Percentiles rank a stretch among this genome's conserved stretches.
phyloP scores from a whole-genome alignment of 2,329 filamentous ascomycete species.

The Teratosphaeria viscida region DNA sequence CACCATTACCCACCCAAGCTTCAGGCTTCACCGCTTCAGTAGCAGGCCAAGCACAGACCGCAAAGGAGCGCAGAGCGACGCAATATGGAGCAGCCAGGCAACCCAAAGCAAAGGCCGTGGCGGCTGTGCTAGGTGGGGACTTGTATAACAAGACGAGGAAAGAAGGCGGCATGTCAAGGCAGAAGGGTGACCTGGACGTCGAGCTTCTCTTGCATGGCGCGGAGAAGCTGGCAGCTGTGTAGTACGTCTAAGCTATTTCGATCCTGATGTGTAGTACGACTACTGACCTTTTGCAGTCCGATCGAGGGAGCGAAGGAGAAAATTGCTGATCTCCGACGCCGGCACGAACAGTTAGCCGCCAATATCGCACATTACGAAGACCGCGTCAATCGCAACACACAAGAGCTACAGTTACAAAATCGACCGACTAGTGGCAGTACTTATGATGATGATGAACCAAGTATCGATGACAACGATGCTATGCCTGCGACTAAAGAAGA shows the following conservation, averaged over 20 bases:
- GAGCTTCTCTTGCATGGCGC: conserved; percentile 75
- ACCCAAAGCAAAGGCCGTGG: conserved; percentile 71
- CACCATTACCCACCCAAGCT: conserved; percentile 39
- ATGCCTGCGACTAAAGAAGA: conserved; percentile 55
- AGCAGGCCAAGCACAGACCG: conserved; percentile 7
- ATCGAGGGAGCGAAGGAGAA: conserved; percentile 67
- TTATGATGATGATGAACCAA: conserved; percentile 45
- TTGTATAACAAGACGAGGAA: conserved; percentile 69
- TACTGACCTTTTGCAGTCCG: conserved; percentile 37
- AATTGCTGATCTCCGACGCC: conserved; percentile 60
- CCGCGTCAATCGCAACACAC: conserved; percentile 65
- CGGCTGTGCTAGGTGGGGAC: conserved; percentile 77
- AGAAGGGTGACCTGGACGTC: conserved; percentile 68
- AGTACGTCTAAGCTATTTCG: conserved; percentile 38
- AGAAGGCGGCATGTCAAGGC: conserved; percentile 36
- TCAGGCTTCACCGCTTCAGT: conserved; percentile 21
- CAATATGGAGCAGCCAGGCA: conserved; percentile 43
- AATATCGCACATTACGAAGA: conserved; percentile 74
- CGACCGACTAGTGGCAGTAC: conserved; percentile 41
- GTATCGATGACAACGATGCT: conserved; percentile 25
- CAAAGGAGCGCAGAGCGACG: conserved; percentile 36
- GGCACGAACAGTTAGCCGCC: conserved; percentile 58
- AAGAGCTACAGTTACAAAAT: conserved; percentile 64
- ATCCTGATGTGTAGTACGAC: not conserved
- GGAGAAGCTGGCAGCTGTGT: conserved; percentile 82